Base-by-base conservation (phyloP, 2,329 filamentous ascomycete genomes). In the Trichophyton rubrum region DNA sequence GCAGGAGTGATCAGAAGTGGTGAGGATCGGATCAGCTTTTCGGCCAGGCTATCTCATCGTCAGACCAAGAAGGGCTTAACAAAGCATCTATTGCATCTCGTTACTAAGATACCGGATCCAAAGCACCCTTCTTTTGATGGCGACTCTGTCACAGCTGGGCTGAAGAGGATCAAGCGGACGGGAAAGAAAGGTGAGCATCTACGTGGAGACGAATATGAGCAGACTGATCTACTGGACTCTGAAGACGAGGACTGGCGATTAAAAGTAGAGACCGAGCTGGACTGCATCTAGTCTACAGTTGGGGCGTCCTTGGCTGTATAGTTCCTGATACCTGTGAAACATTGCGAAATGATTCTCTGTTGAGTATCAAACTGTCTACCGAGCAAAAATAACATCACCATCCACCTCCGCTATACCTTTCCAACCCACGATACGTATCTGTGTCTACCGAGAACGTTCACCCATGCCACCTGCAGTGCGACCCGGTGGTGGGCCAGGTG, bases 161-260 rank as follows among this genome's bases (percentile, higher is more conserved):
- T 64, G 65, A 75, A 22, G 66, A 72, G 45, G 68, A 74, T 67
- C 38, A 75, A 80, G 64, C 84, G 83, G 70, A 73, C 79, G 5
- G 82, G 82, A 0, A 85, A 85, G 74, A 79, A 77, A 70, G 85
- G 84, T 74, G 77, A 81, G 61, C 84, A 81, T 77, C 70, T 75
- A 33, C 63, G 57, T 60, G 65, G 20, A 64, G 63, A 58, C 24
- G 61, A 66, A 38, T 13, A 38, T 38, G 33, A 38, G 6, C 60
- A 62, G 20, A 11, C 62, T 13, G 61, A 35, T 11, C 27, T 43
- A 33, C 59, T 57, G 20, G 40, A 57, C 38, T 71, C 71, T 45
- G 73, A 72, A 3, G 72, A 67, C 62, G 72, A 75, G 13, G 74
- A 71, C 15, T 72, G 72, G 61, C 74, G 77, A 3, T 70, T 77